Conservation (phyloP, 2,329 filamentous ascomycete species). For the Sphaceloma murrayae region DNA sequence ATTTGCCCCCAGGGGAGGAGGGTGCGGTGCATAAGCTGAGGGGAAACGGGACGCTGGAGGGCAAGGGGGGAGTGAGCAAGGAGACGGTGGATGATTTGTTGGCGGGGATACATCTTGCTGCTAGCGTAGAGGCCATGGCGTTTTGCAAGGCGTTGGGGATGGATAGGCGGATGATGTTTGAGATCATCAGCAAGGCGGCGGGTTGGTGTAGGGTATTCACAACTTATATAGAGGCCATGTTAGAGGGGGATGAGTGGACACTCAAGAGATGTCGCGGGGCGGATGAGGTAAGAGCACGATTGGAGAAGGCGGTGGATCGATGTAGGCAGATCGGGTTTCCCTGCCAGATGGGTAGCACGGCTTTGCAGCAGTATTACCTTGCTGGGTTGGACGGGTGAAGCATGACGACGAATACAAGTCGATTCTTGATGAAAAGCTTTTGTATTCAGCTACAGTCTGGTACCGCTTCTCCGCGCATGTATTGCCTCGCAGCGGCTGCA, state of each 20-base stretch:
- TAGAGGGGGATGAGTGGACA: constrained; percentile 29
- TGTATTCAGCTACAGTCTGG: background rate
- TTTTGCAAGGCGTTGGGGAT: constrained; percentile 39
- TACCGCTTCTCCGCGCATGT: background rate
- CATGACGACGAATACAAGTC: too few species aligned
- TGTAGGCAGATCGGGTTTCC: constrained; percentile 27
- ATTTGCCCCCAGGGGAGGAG: constrained; percentile 31
- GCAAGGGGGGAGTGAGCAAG: constrained; percentile 24
- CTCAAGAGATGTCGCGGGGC: constrained; percentile 31
- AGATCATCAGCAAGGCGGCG: constrained; percentile 40
- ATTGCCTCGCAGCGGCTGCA: background rate
- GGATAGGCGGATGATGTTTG: constrained; percentile 37
- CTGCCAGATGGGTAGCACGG: constrained; percentile 29
- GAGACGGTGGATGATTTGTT: constrained; percentile 34
- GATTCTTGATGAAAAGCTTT: background rate
- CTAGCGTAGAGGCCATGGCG: constrained; percentile 40
- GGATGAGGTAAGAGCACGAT: constrained; percentile 30
- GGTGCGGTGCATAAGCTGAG: constrained; percentile 27
- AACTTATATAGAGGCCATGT: constrained; percentile 28
- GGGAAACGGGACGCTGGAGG: constrained; percentile 23
- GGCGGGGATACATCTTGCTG: constrained; percentile 40
- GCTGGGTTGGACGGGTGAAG: constrained; percentile 20
- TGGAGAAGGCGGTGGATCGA: constrained; percentile 36
- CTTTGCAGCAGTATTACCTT: constrained; percentile 30
- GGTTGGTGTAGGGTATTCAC: constrained; percentile 39